Percentiles rank a stretch among this genome's conserved stretches.
Evolutionary conservation across 108 stramenopile genomes (phyloP).

Genomic region (Nitzschia sp.): DNA sequence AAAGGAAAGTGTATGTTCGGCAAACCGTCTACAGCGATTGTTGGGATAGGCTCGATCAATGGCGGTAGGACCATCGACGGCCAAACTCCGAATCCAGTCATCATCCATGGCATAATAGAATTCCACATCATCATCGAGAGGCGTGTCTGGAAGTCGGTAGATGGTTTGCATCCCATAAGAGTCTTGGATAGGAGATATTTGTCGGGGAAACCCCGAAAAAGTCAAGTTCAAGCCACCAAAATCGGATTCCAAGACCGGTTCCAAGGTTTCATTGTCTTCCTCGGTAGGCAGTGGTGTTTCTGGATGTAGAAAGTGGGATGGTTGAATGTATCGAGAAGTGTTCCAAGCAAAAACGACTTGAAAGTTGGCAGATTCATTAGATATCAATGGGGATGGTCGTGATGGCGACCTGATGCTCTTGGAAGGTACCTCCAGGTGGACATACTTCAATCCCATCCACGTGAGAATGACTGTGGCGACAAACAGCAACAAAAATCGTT

Average conservation of each 20-base stretch:
- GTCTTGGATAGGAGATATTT: neutral
- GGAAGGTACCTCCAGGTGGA: no score
- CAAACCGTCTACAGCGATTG: conserved; percentile 4
- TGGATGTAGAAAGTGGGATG: no score
- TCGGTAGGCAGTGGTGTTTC: no score
- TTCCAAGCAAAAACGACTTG: no score
- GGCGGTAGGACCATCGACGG: neutral
- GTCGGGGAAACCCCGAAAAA: neutral
- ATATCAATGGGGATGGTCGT: no score
- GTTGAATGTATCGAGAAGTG: no score
- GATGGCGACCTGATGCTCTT: no score
- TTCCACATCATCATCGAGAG: conserved; percentile 9
- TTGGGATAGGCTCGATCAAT: neutral
- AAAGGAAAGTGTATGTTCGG: conserved; percentile 9
- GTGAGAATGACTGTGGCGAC: no score
- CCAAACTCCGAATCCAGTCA: conserved; percentile 3
- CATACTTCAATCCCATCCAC: no score
- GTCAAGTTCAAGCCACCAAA: conserved; percentile 17
- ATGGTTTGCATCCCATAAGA: neutral
- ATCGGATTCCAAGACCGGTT: neutral
- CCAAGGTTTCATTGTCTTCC: no score
- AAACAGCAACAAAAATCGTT: no score
- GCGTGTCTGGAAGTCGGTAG: neutral
- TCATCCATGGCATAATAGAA: conserved; percentile 16
- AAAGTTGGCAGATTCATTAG: no score